These are phyloP conservation scores for Fagopyrum esculentum DNA, from an alignment of 148 eudicot species.

Conservation along the genomic window DNA sequence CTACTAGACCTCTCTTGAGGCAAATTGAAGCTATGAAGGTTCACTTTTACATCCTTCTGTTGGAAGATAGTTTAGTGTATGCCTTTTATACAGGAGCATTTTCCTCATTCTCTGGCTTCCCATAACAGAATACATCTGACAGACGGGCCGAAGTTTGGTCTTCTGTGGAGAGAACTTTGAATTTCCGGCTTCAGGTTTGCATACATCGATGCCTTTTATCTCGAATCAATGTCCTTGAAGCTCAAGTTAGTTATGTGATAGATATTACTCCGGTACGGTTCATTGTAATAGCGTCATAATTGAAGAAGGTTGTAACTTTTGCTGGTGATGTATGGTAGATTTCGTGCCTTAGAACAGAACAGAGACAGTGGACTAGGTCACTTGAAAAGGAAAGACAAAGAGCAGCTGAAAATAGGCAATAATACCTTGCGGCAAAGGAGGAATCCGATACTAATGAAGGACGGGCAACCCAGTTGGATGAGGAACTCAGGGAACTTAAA, in stretches of 20 bases:
- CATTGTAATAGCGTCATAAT: slow-evolving; percentile 5
- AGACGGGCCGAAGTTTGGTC: slow-evolving; percentile 90
- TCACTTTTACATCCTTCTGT: slow-evolving; percentile 9
- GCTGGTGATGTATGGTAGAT: slow-evolving; percentile 45
- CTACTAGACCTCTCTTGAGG: slow-evolving; percentile 92
- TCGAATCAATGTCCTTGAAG: slow-evolving; percentile 91
- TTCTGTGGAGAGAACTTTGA: slow-evolving; percentile 88
- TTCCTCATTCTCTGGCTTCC: slow-evolving; percentile 17
- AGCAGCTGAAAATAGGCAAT: slow-evolving; percentile 90
- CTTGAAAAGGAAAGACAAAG: slow-evolving; percentile 97
- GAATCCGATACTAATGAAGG: slow-evolving; percentile 88
- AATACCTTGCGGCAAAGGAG: slow-evolving; percentile 85
- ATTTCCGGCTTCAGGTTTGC: slow-evolving; percentile 80
- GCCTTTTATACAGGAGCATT: neutral
- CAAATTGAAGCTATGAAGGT: slow-evolving; percentile 99
- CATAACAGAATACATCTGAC: slow-evolving; percentile 69
- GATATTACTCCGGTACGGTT: slow-evolving; percentile 8
- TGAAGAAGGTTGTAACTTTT: slow-evolving; percentile 18
- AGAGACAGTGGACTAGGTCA: slow-evolving; percentile 77
- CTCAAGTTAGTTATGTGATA: slow-evolving; percentile 53
- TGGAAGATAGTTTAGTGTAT: neutral
- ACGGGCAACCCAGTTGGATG: slow-evolving; percentile 71
- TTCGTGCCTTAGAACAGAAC: slow-evolving; percentile 91
- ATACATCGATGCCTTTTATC: slow-evolving; percentile 30
- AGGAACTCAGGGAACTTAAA: slow-evolving; percentile 71